Conservation (phyloP, 2,329 filamentous ascomycete genomes). For the Beauveria asiatica region DNA sequence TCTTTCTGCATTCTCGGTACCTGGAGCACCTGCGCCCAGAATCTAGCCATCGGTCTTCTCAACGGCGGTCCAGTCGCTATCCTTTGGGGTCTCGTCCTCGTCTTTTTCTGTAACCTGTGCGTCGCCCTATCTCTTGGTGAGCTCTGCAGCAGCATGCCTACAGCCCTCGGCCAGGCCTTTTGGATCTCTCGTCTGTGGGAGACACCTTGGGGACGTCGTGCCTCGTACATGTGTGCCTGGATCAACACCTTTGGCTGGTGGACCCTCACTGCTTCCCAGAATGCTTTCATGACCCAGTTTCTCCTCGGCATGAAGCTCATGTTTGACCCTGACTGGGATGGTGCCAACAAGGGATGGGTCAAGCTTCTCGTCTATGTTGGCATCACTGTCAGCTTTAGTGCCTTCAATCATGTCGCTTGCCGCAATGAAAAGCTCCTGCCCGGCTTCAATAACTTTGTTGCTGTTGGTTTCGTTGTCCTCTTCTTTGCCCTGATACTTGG, state of each 20-base stretch:
- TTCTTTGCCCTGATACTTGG: constrained; percentile 44
- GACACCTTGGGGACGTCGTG: constrained; percentile 37
- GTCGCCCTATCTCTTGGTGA: constrained; percentile 48
- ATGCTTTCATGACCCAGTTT: constrained; percentile 51
- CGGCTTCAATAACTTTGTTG: constrained; percentile 48
- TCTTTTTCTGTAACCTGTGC: constrained; percentile 43
- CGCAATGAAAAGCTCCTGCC: constrained; percentile 32
- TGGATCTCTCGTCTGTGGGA: constrained; percentile 35
- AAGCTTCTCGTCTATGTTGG: constrained; percentile 47
- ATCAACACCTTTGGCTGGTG: constrained; percentile 54
- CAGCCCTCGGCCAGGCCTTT: constrained; percentile 50
- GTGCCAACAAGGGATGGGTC: constrained; percentile 39
- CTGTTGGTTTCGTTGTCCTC: constrained; percentile 41
- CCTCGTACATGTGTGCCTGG: constrained; percentile 50
- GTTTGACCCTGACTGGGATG: constrained; percentile 40
- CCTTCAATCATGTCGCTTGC: constrained; percentile 43
- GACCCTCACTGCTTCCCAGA: constrained; percentile 45
- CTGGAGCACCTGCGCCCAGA: constrained; percentile 49
- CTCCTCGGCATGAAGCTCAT: constrained; percentile 48
- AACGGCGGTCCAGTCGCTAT: constrained; percentile 46
- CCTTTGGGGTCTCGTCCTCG: constrained; percentile 46
- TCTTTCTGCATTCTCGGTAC: constrained; percentile 50
- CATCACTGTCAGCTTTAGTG: constrained; percentile 37
- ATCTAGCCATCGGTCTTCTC: constrained; percentile 37
- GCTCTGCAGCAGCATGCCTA: constrained; percentile 50